A percentile compares a stretch with the other conserved stretches of the same genome.
Conservation (phyloP, 768 basidiomycete genomes). For the Calocera cornea region DNA sequence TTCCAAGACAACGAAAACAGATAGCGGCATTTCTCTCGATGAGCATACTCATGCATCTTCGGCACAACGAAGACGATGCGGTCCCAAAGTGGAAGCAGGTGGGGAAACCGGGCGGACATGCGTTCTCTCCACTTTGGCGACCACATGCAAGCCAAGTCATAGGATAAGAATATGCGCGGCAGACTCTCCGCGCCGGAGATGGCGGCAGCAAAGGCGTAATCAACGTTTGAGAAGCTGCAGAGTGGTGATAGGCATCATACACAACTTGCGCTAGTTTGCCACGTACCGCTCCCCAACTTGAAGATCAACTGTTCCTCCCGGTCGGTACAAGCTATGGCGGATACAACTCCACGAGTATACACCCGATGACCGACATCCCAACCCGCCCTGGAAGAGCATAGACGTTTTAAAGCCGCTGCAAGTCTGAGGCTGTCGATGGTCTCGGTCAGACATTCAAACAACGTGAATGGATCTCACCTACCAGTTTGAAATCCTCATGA, state of each 20-base stretch:
- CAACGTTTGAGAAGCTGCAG: constrained; percentile 2
- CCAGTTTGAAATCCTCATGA: neutral
- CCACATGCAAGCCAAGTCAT: constrained; percentile 22
- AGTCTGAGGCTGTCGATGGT: neutral
- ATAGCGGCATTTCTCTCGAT: constrained; percentile 13
- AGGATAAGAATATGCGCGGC: neutral
- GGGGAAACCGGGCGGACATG: constrained; percentile 3
- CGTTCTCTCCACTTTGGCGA: constrained; percentile 14
- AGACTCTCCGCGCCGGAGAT: neutral
- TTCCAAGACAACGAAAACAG: constrained; percentile 18
- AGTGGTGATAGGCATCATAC: neutral
- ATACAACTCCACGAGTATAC: constrained; percentile 3
- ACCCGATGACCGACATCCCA: neutral
- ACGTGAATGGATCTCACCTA: neutral
- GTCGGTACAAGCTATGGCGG: constrained; percentile 14
- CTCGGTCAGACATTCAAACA: neutral
- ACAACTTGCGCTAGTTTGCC: neutral
- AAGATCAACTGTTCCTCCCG: constrained; percentile 19
- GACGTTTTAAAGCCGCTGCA: neutral
- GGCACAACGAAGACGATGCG: constrained; percentile 7
- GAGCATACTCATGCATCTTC: constrained; percentile 17
- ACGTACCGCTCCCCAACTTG: constrained; percentile 22
- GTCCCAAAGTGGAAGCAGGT: neutral
- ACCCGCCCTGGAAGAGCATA: neutral
- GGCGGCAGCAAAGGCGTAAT: neutral